Percentiles rank a stretch among this genome's conserved stretches.
These are phyloP conservation scores for Thalassiosira ordinaria DNA, from an alignment of 352 stramenopile species.

Conservation along the genomic window DNA sequence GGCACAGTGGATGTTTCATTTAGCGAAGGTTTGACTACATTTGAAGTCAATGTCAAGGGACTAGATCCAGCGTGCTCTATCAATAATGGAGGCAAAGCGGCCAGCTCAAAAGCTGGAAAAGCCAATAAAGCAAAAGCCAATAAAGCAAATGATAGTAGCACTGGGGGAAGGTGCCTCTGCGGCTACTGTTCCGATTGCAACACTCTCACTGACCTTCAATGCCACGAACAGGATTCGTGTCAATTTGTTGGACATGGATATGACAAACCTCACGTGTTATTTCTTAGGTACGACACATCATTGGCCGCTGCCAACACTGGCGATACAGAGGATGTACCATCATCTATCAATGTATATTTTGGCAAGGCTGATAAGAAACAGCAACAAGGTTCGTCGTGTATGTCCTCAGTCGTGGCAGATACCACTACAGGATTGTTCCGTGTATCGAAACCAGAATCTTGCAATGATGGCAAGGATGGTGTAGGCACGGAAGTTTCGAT, in stretches of 20 bases:
- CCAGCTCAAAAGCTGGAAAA: too few species aligned
- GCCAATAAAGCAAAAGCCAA: too few species aligned
- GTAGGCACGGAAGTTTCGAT: conserved; percentile 7
- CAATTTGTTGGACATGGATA: conserved; percentile 16
- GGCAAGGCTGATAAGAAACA: conserved; percentile 12
- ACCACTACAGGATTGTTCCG: conserved; percentile 11
- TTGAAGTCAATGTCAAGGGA: neutral
- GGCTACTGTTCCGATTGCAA: conserved; percentile 17
- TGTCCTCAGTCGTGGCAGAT: too few species aligned
- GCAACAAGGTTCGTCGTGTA: too few species aligned
- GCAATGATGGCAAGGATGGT: conserved; percentile 9
- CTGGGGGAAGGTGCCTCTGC: conserved; percentile 16
- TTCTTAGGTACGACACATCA: too few species aligned
- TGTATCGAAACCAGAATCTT: conserved; percentile 8
- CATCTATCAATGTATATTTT: conserved; percentile 7
- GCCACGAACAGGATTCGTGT: conserved; percentile 6
- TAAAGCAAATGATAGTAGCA: too few species aligned
- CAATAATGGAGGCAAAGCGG: too few species aligned
- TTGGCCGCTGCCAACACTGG: too few species aligned
- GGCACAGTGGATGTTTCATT: neutral
- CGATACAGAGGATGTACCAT: too few species aligned
- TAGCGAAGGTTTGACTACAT: too few species aligned
- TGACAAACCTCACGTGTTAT: conserved; percentile 12
- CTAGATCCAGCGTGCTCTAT: too few species aligned
- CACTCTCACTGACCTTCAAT: neutral